phyloP scores from a whole-genome alignment of 257 asterid genomes.

The Capsicum pubescens region DNA sequence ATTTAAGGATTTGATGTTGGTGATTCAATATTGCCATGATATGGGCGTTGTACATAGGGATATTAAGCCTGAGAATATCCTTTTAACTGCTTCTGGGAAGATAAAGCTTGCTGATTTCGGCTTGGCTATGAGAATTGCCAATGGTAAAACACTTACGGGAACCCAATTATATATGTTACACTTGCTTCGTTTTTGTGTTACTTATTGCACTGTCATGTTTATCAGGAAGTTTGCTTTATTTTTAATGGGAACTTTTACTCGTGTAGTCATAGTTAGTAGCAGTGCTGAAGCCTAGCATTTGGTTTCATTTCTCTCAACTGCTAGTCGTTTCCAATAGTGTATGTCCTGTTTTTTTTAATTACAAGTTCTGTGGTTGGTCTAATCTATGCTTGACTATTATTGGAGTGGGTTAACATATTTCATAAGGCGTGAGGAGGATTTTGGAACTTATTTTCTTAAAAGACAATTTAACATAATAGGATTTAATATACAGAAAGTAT shows the following conservation, averaged over 20 bases:
- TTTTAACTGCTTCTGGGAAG: slow-evolving; percentile 50
- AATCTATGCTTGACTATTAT: neutral
- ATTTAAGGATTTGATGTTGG: slow-evolving; percentile 54
- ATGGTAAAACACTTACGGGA: slow-evolving; percentile 38
- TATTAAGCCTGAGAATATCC: slow-evolving; percentile 58
- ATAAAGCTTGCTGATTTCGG: slow-evolving; percentile 61
- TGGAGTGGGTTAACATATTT: neutral
- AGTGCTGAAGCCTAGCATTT: neutral
- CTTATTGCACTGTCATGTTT: slow-evolving; percentile 1
- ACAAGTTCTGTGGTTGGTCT: neutral
- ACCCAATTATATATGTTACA: neutral
- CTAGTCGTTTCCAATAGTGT: neutral
- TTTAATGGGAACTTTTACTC: neutral
- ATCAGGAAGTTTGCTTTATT: slow-evolving; percentile 17
- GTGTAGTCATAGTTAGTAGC: neutral
- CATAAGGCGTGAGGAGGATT: neutral
- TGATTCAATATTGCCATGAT: slow-evolving; percentile 57
- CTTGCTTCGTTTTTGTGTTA: slow-evolving; percentile 8
- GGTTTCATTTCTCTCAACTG: neutral
- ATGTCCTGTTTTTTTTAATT: neutral
- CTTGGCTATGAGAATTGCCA: slow-evolving; percentile 59
- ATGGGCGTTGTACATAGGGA: slow-evolving; percentile 63
- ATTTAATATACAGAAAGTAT: neutral
- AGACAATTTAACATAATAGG: neutral
- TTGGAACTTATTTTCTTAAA: neutral